Evolutionary conservation across 179 eudicot species (phyloP).

Genomic region (Silene noctiflora): DNA sequence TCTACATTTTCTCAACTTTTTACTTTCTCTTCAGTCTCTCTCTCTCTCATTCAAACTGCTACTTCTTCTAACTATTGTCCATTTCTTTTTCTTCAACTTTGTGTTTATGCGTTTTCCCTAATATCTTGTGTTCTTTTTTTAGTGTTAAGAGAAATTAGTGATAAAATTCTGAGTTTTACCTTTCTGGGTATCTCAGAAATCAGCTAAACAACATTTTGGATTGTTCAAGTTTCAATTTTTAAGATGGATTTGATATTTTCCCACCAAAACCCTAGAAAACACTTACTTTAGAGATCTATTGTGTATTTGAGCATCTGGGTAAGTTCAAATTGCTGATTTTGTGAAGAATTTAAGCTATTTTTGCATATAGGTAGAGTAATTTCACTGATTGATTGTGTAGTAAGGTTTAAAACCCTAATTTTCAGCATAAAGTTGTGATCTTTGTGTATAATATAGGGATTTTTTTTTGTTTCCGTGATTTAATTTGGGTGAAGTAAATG

Average conservation of each 20-base stretch:
- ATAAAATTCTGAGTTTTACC: background rate
- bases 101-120: background rate
- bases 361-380: background rate
- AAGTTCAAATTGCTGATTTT: conserved; percentile 1
- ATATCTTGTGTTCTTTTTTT: background rate
- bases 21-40: too few species aligned
- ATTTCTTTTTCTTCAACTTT: background rate
- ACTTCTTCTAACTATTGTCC: background rate
- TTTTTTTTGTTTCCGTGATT: conserved; percentile 4
- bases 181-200: conserved; percentile 16
- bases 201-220: conserved; percentile 2
- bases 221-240: conserved; percentile 19
- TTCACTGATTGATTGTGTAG: background rate
- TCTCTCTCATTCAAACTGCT: too few species aligned
- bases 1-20: too few species aligned
- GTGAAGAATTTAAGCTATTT: conserved; percentile 7
- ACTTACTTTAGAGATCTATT: background rate
- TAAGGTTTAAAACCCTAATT: conserved; percentile 21
- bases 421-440: conserved; percentile 13
- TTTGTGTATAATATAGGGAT: conserved; percentile 7
- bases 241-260: conserved; percentile 24
- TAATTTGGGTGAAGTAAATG: conserved; percentile 48
- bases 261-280: conserved; percentile 23
- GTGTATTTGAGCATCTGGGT: conserved; percentile 27
- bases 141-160: background rate